Percentiles rank a stretch among this genome's conserved stretches.
These are phyloP conservation scores for Rhipidocladum racemiflorum DNA, from an alignment of 176 grass and related monocot species.

Conservation along the genomic window DNA sequence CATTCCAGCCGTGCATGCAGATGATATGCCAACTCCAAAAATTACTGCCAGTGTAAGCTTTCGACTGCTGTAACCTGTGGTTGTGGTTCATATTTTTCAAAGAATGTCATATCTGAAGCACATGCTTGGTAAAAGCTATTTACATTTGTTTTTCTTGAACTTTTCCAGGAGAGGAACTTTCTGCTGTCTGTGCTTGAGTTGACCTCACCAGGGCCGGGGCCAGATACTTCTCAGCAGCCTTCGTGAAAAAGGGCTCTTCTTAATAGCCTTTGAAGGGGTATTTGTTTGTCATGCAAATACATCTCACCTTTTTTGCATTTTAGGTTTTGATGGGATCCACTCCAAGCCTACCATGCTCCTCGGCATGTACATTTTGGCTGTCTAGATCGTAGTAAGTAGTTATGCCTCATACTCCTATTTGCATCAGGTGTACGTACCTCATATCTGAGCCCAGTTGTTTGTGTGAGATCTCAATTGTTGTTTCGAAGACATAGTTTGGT, in stretches of 20 bases:
- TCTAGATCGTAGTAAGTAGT: too few species aligned
- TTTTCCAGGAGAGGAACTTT: constrained; percentile 87
- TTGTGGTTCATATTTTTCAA: background rate
- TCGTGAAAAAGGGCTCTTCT: constrained; percentile 96
- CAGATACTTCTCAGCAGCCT: constrained; percentile 63
- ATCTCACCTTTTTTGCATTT: background rate
- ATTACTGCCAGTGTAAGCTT: constrained; percentile 94
- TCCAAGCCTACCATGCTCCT: constrained; percentile 31
- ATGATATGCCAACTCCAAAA: constrained; percentile 70
- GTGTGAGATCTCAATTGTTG: too few species aligned
- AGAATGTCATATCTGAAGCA: background rate
- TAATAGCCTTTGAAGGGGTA: constrained; percentile 56
- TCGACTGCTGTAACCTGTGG: background rate
- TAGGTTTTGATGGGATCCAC: constrained; percentile 15
- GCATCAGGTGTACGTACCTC: too few species aligned
- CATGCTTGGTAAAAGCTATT: background rate
- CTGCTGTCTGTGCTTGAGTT: constrained; percentile 69
- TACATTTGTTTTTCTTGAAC: too few species aligned
- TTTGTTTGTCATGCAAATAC: constrained; percentile 11
- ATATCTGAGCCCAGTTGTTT: too few species aligned
- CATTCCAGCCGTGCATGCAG: constrained; percentile 58
- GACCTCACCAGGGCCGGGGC: constrained; percentile 54
- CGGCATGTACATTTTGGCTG: too few species aligned
- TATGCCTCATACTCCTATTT: too few species aligned
- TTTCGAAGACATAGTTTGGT: constrained; percentile 29